A percentile compares a stretch with the other conserved stretches of the same genome.
Evolutionary conservation across 257 asterid genomes (phyloP).

Genomic region (Salvia splendens): DNA sequence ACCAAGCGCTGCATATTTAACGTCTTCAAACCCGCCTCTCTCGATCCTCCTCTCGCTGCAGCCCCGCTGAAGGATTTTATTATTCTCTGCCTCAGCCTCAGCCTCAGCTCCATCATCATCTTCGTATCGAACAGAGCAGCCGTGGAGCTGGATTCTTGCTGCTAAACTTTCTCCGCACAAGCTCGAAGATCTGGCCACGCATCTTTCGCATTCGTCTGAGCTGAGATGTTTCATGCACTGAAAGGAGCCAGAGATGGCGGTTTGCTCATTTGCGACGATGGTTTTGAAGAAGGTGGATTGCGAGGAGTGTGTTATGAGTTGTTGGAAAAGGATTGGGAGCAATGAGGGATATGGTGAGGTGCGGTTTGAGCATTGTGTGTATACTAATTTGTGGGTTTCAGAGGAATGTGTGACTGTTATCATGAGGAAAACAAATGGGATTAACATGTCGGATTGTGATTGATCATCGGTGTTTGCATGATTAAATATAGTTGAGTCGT

Average conservation of each 20-base stretch:
- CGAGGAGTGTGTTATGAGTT: slow-evolving; percentile 45
- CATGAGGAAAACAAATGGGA: slow-evolving; percentile 24
- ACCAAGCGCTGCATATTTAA: slow-evolving; percentile 53
- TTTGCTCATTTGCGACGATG: slow-evolving; percentile 39
- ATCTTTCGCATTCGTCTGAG: slow-evolving; percentile 46
- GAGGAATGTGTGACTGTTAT: slow-evolving; percentile 25
- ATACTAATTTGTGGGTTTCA: slow-evolving; percentile 41
- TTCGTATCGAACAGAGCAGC: slow-evolving; percentile 59
- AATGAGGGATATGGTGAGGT: slow-evolving; percentile 39
- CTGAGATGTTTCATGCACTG: slow-evolving; percentile 57
- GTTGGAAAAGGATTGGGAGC: slow-evolving; percentile 46
- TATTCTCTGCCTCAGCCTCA: slow-evolving; percentile 10
- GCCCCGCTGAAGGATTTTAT: slow-evolving; percentile 41
- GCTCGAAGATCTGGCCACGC: slow-evolving; percentile 43
- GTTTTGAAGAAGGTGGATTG: slow-evolving; percentile 54
- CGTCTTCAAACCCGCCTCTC: slow-evolving; percentile 38
- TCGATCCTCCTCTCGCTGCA: slow-evolving; percentile 44
- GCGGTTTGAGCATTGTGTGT: slow-evolving; percentile 48
- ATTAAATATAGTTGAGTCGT: slow-evolving; percentile 16
- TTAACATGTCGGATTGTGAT: slow-evolving; percentile 8
- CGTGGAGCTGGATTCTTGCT: slow-evolving; percentile 44
- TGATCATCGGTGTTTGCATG: slow-evolving; percentile 9
- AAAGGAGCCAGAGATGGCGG: slow-evolving; percentile 54
- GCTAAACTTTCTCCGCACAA: slow-evolving; percentile 21
- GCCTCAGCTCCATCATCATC: slow-evolving; percentile 35